phyloP scores from a whole-genome alignment of 441 rosid genomes.

The Adansonia gregorii region DNA sequence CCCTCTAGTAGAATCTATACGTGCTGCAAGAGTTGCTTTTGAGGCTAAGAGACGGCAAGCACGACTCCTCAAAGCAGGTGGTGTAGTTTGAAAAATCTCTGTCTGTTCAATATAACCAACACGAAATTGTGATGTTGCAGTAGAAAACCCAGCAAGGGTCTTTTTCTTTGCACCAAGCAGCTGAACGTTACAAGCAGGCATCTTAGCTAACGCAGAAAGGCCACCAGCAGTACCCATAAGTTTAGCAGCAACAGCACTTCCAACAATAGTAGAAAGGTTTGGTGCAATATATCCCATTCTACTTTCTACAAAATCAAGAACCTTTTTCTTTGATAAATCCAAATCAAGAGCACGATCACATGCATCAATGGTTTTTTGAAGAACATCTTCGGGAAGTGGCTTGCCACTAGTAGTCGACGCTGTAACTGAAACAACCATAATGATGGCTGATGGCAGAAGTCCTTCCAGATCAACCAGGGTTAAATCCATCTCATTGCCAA shows the following conservation, averaged over 20 bases:
- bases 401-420: conserved; percentile 88
- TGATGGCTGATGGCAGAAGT: conserved; percentile 79
- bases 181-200: conserved; percentile 95
- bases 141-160: conserved; percentile 93
- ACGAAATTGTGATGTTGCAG: conserved; percentile 81
- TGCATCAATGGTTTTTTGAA: conserved; percentile 77
- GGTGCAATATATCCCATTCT: conserved; percentile 96
- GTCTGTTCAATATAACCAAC: conserved; percentile 92
- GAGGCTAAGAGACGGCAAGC: conserved; percentile 86
- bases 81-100: conserved; percentile 83
- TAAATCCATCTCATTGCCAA: conserved; percentile 83
- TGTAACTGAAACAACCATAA: conserved; percentile 93
- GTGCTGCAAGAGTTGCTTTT: conserved; percentile 86
- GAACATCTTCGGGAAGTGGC: conserved; percentile 78
- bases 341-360: conserved; percentile 87
- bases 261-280: conserved; percentile 87
- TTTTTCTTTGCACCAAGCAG: conserved; percentile 92
- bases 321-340: conserved; percentile 79
- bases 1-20: conserved; percentile 83
- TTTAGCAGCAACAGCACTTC: conserved; percentile 95
- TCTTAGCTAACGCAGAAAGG: conserved; percentile 80
- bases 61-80: conserved; percentile 78
- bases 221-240: conserved; percentile 97
- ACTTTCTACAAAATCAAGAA: conserved; percentile 91
- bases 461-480: conserved; percentile 83